Evolutionary conservation across 331 rosid genomes (phyloP), one percentile per base, ranked within the genome.

Genomic region (Ulmus americana): DNA sequence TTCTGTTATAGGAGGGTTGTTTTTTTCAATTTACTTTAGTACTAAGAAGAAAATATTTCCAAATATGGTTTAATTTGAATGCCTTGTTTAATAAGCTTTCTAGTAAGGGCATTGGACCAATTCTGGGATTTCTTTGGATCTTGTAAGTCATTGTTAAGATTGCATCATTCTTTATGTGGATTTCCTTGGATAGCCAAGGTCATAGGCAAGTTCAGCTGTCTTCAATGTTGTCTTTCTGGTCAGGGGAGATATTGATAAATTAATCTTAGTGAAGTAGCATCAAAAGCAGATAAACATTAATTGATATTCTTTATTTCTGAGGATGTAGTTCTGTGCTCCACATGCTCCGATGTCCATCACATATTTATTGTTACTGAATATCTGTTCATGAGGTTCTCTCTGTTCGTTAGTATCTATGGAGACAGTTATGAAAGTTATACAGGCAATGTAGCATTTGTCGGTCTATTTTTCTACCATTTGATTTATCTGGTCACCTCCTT

Each of bases 231-330:
- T 8, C 51, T 47, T 64, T 49, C 10, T 50, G 49, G 43, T 50
- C 49, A 15, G 28, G 39, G 59, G 11, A 50, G 48, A 64, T 64
- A 18, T 50, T 64, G 69, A 64, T 40, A 50, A 49, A 49, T 39
- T 47, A 49, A 49, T 64, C 48, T 64, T 64, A 64, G 69, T n/a
- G 56, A 55, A 63, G 58, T 64, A 64, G 38, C 14, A 39, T 6
- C 13, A 50, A 39, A 49, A 49, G 59, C 40, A 39, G 59, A 39
- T 35, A 50, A 38, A 15, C 35, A 39, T 5, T 39, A 1, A 16
- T 64, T 39, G 8, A 15, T 64, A 35, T 48, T 38, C n/a, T 50
- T 35, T 64, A 49, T 41, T 7, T 46, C 48, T 48, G 49, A 15
- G 50, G 15, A 48, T 11, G 49, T 39, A 48, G 50, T 49, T 39